Percentiles rank a stretch among this genome's conserved stretches.
These are phyloP conservation scores for Ascochyta viciae-villosae DNA, from an alignment of 2,329 filamentous ascomycete species.

Conservation along the genomic window DNA sequence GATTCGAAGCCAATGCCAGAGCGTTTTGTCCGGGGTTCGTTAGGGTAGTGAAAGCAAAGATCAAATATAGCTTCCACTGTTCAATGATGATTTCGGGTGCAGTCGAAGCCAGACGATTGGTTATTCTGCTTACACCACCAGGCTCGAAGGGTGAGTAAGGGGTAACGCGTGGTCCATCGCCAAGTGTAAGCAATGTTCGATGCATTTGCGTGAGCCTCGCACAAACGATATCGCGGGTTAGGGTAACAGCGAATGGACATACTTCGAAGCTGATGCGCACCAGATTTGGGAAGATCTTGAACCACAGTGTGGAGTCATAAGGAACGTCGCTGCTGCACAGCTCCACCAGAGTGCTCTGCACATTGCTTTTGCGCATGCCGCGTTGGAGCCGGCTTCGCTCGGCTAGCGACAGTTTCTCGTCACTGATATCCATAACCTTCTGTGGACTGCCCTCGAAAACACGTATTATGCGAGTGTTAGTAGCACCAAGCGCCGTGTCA, in stretches of 20 bases:
- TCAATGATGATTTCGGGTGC: slow-evolving; percentile 89
- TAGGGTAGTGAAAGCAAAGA: slow-evolving; percentile 95
- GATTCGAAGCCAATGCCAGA: slow-evolving; percentile 63
- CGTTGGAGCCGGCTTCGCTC: slow-evolving; percentile 92
- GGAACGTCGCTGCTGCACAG: slow-evolving; percentile 94
- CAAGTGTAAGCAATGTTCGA: slow-evolving; percentile 77
- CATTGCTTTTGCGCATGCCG: slow-evolving; percentile 83
- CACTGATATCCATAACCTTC: slow-evolving; percentile 88
- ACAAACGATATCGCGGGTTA: slow-evolving; percentile 91
- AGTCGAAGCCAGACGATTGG: slow-evolving; percentile 66
- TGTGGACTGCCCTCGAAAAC: slow-evolving; percentile 90
- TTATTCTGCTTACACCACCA: slow-evolving; percentile 62
- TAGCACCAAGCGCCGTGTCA: slow-evolving; percentile 84
- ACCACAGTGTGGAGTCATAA: slow-evolving; percentile 95
- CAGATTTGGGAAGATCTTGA: slow-evolving; percentile 96
- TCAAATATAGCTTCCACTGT: slow-evolving; percentile 97
- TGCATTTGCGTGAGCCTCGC: slow-evolving; percentile 94
- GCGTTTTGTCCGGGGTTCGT: slow-evolving; percentile 73
- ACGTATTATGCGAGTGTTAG: slow-evolving; percentile 82
- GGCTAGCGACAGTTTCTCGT: slow-evolving; percentile 88
- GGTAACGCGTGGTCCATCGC: slow-evolving; percentile 65
- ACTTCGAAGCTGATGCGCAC: slow-evolving; percentile 89
- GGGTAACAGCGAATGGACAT: slow-evolving; percentile 88
- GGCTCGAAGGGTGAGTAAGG: slow-evolving; percentile 67
- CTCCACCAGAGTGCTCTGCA: slow-evolving; percentile 86